phyloP scores from a whole-genome alignment of 129 eudicot genomes.

The Arctium lappa region DNA sequence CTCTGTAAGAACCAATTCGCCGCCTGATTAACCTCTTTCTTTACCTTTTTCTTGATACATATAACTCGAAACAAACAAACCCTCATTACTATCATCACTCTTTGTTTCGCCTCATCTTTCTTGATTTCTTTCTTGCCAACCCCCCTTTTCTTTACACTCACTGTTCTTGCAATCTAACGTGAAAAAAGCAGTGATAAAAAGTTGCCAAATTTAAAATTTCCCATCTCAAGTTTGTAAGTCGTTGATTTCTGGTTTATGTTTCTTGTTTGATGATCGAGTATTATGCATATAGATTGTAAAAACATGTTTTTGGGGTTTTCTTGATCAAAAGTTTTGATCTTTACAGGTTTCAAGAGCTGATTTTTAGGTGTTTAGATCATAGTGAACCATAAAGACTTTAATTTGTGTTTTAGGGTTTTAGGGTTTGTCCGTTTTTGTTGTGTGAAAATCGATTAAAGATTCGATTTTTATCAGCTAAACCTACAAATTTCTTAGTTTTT shows the following conservation, averaged over 20 bases:
- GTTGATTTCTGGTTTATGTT: not conserved
- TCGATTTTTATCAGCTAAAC: conserved; percentile 15
- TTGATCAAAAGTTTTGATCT: conserved; percentile 23
- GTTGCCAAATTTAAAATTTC: conserved; percentile 7
- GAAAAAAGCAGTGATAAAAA: conserved; percentile 10
- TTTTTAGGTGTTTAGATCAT: conserved; percentile 26
- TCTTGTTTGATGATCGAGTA: conserved; percentile 17
- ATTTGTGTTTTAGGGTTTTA: conserved; percentile 16
- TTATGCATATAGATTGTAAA: not conserved
- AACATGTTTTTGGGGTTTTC: conserved; percentile 25
- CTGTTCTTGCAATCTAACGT: conserved; percentile 35
- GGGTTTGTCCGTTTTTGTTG: conserved; percentile 8
- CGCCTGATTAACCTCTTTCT: conserved; percentile 70
- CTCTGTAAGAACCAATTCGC: conserved; percentile 63
- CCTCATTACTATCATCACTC: conserved; percentile 33
- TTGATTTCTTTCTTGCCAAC: conserved; percentile 18
- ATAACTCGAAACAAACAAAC: conserved; percentile 20
- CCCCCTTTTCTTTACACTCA: not conserved
- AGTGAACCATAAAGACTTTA: not conserved
- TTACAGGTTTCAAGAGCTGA: conserved; percentile 16
- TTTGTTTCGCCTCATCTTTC: conserved; percentile 7
- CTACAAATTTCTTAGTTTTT: conserved; percentile 2
- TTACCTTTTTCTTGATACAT: conserved; percentile 24
- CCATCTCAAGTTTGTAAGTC: not conserved
- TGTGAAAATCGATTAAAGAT: conserved; percentile 22